Evolutionary conservation across 768 basidiomycete species (phyloP), one percentile per base, ranked within the genome.

Genomic region (Termitomyces heimii): DNA sequence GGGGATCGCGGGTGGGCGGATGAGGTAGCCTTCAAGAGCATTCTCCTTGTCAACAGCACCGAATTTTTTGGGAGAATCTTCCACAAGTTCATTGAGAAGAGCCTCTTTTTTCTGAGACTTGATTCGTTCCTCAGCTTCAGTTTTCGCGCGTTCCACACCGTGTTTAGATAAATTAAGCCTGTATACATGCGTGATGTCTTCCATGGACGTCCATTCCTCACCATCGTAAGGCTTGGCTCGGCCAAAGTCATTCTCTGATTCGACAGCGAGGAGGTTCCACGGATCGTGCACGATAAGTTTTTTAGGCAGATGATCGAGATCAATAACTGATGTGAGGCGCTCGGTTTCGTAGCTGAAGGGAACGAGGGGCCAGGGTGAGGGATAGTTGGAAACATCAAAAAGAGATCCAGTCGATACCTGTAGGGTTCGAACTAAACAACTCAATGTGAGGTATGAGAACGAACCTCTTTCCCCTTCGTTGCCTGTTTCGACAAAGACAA

Each of bases 241-340:
- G 20, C 44, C 47, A 20, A 48, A n/a, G 9, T n/a, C 39, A 49
- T 59, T 52, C 6, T 8, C 3, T 13, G 39, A 45, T 5, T 16
- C 3, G 37, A 68, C 67, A 28, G 56, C 18, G 26, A 79, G 69
- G 5, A 74, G 34, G 53, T 65, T 62, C 60, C 68, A 77, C 0
- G 78, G 78, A 55, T 78, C 78, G 52, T 80, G 77, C 0, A 80
- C 75, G 18, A 73, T 58, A 9, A 80, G 66, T 20, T 62, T 75
- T 61, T 73, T 58, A 0, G 79, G 79, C 31, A 74, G 65, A 10
- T 53, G 54, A 18, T 65, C 59, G 29, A 66, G 66, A 20, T 65
- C 62, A 22, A 72, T 68, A 13, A 65, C 57, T n/a, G 64, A 57
- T 16, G 70, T 63, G 9, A 72, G 43, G 0, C 48, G 61, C 3